Conservation (phyloP, 345 rosid genomes). For the Eucalyptus pauciflora region DNA sequence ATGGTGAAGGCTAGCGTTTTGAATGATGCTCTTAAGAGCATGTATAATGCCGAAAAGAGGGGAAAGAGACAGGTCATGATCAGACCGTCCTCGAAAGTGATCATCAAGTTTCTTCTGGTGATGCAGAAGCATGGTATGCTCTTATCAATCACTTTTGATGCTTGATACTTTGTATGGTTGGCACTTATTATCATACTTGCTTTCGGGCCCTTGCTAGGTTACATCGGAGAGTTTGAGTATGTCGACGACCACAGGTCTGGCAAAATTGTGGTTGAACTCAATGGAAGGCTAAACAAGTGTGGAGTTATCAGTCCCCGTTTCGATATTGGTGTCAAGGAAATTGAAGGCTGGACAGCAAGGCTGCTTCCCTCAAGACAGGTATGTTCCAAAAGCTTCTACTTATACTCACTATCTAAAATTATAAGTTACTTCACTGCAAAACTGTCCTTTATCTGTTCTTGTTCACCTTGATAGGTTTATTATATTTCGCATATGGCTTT, state of each 20-base stretch:
- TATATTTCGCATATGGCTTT: neutral
- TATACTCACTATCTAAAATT: neutral
- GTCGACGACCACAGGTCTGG: slow-evolving; percentile 5
- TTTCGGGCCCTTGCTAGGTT: neutral
- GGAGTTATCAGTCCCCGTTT: slow-evolving; percentile 12
- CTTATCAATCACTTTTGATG: neutral
- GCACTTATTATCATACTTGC: neutral
- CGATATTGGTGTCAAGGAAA: slow-evolving; percentile 5
- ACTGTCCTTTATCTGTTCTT: neutral
- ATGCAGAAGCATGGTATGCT: slow-evolving; percentile 11
- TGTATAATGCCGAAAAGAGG: slow-evolving; percentile 7
- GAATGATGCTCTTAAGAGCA: slow-evolving; percentile 11
- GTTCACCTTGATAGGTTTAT: neutral
- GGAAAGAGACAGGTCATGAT: slow-evolving; percentile 10
- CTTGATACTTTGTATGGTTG: neutral
- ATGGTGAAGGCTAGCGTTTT: slow-evolving; percentile 13
- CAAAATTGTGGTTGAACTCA: slow-evolving; percentile 8
- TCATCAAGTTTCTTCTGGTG: slow-evolving; percentile 4
- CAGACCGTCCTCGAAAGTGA: slow-evolving; percentile 6
- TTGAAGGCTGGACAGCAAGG: slow-evolving; percentile 14
- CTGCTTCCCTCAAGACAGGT: slow-evolving; percentile 10
- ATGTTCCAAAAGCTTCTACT: neutral
- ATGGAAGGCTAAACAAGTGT: slow-evolving; percentile 8
- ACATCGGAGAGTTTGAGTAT: slow-evolving; percentile 7
- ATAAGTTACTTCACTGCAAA: neutral